Evolutionary conservation across 441 rosid genomes (phyloP), one percentile per base, ranked within the genome.

Genomic region (Populus hybrid): DNA sequence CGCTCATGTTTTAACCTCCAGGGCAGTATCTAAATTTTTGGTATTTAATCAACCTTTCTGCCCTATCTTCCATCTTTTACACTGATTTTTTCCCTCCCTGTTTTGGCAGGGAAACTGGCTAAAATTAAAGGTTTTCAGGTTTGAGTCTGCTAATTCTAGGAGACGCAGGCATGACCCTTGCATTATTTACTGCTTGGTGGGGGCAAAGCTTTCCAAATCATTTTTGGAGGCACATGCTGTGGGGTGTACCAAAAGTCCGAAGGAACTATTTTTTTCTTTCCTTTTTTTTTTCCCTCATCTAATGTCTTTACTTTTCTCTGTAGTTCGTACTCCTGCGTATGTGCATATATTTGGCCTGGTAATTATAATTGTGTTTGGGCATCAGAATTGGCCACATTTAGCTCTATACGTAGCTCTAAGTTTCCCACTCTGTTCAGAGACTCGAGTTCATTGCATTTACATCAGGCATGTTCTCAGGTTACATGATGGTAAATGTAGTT

Each of bases 331-430:
- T 30, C 9, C 70, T 73, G 73, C 74, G 40, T 77, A 20, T 79
- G 82, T 82, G 84, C 78, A 78, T 79, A 81, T 70, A 78, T 66
- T 76, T 35, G 76, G 79, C 67, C 81, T 73, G 72, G 65, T 78
- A 77, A 73, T 78, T 70, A n/a, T 54, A 72, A 50, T 63, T 73
- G 80, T 77, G 77, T 73, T 61, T 65, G 24, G 69, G 72, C 66
- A 11, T 1, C 54, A 80, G 72, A 21, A 23, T 32, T 61, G 66
- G 76, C 79, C 24, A 9, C 54, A n/a, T 70, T 57, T 11, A 8
- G 74, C 64, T 73, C 71, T 57, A 36, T 35, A 67, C 66, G 66
- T 40, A 59, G 46, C 67, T 61, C 35, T 10, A 40, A 6, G 26
- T 66, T 74, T 67, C 65, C 6, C 3, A 26, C 68, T 35, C 70